These are phyloP conservation scores for Gossypium australe DNA, from an alignment of 345 rosid species.

Conservation along the genomic window DNA sequence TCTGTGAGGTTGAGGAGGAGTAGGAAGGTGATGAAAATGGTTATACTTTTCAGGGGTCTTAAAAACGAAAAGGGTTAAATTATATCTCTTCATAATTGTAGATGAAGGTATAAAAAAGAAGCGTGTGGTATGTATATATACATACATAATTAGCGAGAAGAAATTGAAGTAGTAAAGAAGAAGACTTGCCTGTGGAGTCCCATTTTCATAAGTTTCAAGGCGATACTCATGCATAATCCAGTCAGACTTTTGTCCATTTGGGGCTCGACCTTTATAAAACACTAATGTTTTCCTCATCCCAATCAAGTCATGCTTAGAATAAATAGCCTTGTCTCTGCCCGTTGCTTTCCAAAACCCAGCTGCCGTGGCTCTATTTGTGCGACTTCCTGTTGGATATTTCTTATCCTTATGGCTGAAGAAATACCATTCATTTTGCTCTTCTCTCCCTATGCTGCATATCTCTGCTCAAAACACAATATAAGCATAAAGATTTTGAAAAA, in stretches of 20 bases:
- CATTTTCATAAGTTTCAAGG: slow-evolving; percentile 89
- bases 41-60: not conserved
- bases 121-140: not conserved
- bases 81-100: too few species aligned
- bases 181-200: slow-evolving; percentile 55
- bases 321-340: slow-evolving; percentile 93
- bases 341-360: slow-evolving; percentile 99
- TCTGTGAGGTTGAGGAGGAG: not conserved
- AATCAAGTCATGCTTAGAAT: slow-evolving; percentile 65
- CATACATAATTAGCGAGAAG: too few species aligned
- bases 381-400: slow-evolving; percentile 95
- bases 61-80: not conserved
- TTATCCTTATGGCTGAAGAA: slow-evolving; percentile 96
- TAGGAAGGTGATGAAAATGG: not conserved
- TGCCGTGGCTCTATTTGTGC: slow-evolving; percentile 94
- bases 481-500: not conserved
- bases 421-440: slow-evolving; percentile 94
- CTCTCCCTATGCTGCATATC: slow-evolving; percentile 69
- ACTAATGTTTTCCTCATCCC: slow-evolving; percentile 98
- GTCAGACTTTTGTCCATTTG: slow-evolving; percentile 90
- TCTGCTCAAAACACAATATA: slow-evolving; percentile 27
- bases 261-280: slow-evolving; percentile 90
- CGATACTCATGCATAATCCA: slow-evolving; percentile 99
- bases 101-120: too few species aligned
- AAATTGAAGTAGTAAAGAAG: not conserved